Percentiles rank a stretch among this genome's conserved stretches.
These are phyloP conservation scores for Neostapfia colusana DNA, from an alignment of 176 grass and related monocot species.

Conservation along the genomic window DNA sequence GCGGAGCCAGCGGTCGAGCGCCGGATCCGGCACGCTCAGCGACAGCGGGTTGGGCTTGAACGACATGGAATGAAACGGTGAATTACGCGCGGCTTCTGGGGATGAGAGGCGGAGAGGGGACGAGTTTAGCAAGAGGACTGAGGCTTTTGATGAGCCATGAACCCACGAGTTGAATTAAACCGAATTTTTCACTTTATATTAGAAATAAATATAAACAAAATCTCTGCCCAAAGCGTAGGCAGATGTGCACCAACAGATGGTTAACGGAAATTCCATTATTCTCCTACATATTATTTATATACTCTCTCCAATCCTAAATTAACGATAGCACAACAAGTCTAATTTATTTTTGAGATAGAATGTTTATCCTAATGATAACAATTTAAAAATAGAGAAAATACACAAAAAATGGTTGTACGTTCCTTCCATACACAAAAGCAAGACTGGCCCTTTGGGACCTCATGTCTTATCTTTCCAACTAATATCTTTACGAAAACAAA, in stretches of 20 bases:
- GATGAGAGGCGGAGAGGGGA: not conserved
- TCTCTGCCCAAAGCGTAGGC: not conserved
- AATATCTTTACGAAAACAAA: conserved; percentile 88
- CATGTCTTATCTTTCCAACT: conserved; percentile 42
- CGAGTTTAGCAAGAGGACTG: not conserved
- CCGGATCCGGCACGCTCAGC: conserved; percentile 74
- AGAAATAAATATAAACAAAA: not conserved
- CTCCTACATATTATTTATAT: not conserved
- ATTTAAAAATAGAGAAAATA: not conserved
- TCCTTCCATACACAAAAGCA: not conserved
- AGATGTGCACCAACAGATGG: not conserved
- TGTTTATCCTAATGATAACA: no score
- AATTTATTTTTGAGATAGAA: no score
- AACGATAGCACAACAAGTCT: no score
- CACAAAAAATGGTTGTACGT: not conserved
- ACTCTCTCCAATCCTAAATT: no score
- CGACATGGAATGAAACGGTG: conserved; percentile 3
- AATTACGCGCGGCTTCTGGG: not conserved
- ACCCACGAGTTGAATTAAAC: no score
- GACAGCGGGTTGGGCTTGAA: conserved; percentile 78
- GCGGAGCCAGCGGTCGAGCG: conserved; percentile 91
- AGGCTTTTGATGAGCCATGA: not conserved
- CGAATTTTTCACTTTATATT: not conserved
- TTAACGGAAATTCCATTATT: not conserved
- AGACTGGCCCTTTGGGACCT: not conserved